Percentiles rank a stretch among this genome's conserved stretches.
Conservation (phyloP, 2,329 filamentous ascomycete species). For the Neophaeococcomyces aloes region DNA sequence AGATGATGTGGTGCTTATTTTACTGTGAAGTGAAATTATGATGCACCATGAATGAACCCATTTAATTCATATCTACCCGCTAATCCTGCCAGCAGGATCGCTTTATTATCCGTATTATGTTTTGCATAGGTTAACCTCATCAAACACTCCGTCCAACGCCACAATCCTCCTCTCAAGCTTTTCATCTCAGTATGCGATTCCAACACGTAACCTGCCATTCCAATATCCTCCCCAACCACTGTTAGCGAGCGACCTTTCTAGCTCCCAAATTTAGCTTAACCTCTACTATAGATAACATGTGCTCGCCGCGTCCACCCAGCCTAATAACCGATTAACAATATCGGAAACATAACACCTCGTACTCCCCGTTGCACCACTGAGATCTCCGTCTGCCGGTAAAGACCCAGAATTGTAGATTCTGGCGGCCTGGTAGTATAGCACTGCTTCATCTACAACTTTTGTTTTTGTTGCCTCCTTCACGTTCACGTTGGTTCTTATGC, state of each 20-base stretch:
- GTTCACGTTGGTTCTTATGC: slow-evolving; percentile 8
- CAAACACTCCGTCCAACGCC: too few species aligned
- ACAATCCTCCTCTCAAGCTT: too few species aligned
- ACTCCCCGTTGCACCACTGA: slow-evolving; percentile 12
- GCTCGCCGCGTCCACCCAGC: slow-evolving; percentile 19
- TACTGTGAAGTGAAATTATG: too few species aligned
- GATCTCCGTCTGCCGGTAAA: slow-evolving; percentile 10
- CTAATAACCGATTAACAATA: slow-evolving; percentile 21
- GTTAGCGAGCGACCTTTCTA: slow-evolving; percentile 31
- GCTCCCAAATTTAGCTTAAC: slow-evolving; percentile 23
- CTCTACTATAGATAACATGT: background rate
- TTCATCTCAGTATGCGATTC: too few species aligned
- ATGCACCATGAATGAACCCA: too few species aligned
- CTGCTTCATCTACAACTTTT: slow-evolving; percentile 3
- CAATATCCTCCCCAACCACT: too few species aligned
- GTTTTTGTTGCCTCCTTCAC: slow-evolving; percentile 9
- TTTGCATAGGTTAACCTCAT: too few species aligned
- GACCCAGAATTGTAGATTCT: slow-evolving; percentile 19
- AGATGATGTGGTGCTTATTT: too few species aligned
- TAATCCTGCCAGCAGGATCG: too few species aligned
- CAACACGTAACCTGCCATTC: too few species aligned
- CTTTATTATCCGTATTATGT: too few species aligned
- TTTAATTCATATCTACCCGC: too few species aligned
- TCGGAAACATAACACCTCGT: slow-evolving; percentile 20
- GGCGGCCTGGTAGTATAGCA: slow-evolving; percentile 15